Evolutionary conservation across 164 flowering plant genomes (phyloP), one percentile per base, ranked within the genome.

Genomic region (Kingdonia uniflora): DNA sequence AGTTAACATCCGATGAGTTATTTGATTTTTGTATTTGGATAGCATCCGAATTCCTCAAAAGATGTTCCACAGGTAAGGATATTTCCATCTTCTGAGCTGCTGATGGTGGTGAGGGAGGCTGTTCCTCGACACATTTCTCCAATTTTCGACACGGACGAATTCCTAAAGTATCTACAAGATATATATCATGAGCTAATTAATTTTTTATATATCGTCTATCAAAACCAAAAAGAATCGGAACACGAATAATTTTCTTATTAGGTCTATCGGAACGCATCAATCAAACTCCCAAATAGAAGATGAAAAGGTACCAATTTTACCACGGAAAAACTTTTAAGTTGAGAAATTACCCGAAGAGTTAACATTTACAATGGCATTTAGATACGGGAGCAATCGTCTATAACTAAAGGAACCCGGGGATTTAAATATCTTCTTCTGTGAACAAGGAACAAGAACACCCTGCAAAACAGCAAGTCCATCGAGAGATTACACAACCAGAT

Each of bases 381-480:
- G 75, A 64, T 50, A 77, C 17, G 91, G 91, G 53, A 80, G 78
- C 72, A 80, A 47, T 59, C 83, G 80, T 64, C 71, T 80, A 56
- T 76, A 80, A 62, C 76, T 71, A 56, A 74, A 49, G 20, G 81
- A 80, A 50, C 60, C 63, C 3, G 74, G 69, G 46, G 57, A 57
- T 46, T 65, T 71, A 49, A 71, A 76, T 25, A 76, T 52, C 69
- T 68, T 79, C 43, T 38, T 8, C 39, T 67, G 66, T 2, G 76
- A 71, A 53, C 66, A 54, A 13, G 69, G 67, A 40, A 51, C 53
- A 42, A 61, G 59, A 56, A 50, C 76, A 73, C 74, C 66, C 20
- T 25, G 63, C 56, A 51, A 42, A 42, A 39, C 20, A 39, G 4
- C 17, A 49, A 10, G 23, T 20, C 20, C 17, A 2, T 1, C 6